These are phyloP conservation scores for Metahyphopichia silvanorum DNA, from an alignment of 805 yeast genomes.

Conservation along the genomic window DNA sequence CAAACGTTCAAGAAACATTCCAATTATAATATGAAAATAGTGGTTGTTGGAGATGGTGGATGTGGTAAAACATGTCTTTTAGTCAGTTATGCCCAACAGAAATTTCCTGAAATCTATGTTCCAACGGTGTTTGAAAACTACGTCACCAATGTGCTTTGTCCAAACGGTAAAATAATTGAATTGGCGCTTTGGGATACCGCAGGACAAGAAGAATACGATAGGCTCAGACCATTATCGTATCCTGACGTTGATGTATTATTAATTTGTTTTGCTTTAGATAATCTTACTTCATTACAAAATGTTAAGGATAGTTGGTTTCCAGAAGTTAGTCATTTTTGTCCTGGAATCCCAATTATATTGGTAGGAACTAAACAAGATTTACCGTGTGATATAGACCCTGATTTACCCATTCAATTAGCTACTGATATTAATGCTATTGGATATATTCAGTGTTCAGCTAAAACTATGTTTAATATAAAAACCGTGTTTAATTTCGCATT, in stretches of 20 bases:
- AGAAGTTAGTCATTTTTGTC: conserved; percentile 80
- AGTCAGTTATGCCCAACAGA: conserved; percentile 63
- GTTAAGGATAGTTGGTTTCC: conserved; percentile 85
- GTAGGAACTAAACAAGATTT: conserved; percentile 85
- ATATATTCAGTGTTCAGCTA: conserved; percentile 80
- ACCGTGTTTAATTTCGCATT: conserved; percentile 67
- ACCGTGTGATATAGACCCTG: conserved; percentile 33
- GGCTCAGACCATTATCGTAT: conserved; percentile 74
- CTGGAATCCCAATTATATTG: conserved; percentile 69
- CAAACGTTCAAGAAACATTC: conserved; percentile 17
- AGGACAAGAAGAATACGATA: conserved; percentile 83
- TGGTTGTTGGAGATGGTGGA: conserved; percentile 87
- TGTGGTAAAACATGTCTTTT: conserved; percentile 86
- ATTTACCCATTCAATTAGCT: conserved; percentile 52
- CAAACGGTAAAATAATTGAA: conserved; percentile 76
- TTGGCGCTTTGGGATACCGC: conserved; percentile 88
- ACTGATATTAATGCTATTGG: conserved; percentile 62
- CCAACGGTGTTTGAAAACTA: conserved; percentile 86
- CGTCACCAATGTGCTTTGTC: conserved; percentile 57
- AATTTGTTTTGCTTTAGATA: conserved; percentile 72
- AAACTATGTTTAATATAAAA: conserved; percentile 59
- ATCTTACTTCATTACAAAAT: conserved; percentile 60
- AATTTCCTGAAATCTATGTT: conserved; percentile 68
- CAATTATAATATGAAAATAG: conserved; percentile 48
- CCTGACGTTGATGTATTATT: conserved; percentile 75